Percentiles rank a stretch among this genome's conserved stretches.
These are phyloP conservation scores for Sanghuangporus baumii DNA, from an alignment of 1,284 basidiomycete genomes.

Conservation along the genomic window DNA sequence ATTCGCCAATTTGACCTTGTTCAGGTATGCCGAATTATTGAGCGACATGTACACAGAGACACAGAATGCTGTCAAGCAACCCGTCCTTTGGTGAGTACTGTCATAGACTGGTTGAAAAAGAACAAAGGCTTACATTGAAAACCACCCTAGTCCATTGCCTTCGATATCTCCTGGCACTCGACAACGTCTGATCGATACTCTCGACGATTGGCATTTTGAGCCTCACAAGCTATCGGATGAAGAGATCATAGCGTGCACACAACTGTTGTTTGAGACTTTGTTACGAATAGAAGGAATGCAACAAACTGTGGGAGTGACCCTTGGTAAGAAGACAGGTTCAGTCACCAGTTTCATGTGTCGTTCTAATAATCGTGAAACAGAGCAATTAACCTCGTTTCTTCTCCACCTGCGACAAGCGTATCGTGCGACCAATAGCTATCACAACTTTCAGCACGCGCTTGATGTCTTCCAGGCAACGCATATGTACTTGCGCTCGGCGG, in stretches of 20 bases:
- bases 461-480: slow-evolving; percentile 93
- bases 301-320: slow-evolving; percentile 56
- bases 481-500: slow-evolving; percentile 72
- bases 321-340: slow-evolving; percentile 46
- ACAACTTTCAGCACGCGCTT: slow-evolving; percentile 93
- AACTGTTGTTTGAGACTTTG: slow-evolving; percentile 71
- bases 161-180: slow-evolving; percentile 34
- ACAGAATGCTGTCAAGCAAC: slow-evolving; percentile 59
- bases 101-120: background rate
- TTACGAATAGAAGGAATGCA: slow-evolving; percentile 72
- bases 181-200: slow-evolving; percentile 52
- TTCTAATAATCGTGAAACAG: slow-evolving; percentile 31
- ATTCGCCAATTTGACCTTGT: slow-evolving; percentile 10
- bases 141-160: slow-evolving; percentile 27
- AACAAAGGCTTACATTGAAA: slow-evolving; percentile 1
- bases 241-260: slow-evolving; percentile 75
- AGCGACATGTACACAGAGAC: slow-evolving; percentile 81
- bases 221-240: slow-evolving; percentile 76
- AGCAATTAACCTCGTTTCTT: slow-evolving; percentile 69
- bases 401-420: slow-evolving; percentile 83
- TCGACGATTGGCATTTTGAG: slow-evolving; percentile 84
- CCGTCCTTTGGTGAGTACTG: slow-evolving; percentile 38
- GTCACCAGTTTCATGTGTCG: background rate
- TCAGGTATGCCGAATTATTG: slow-evolving; percentile 68
- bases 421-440: slow-evolving; percentile 85